These are phyloP conservation scores for Ruellia speciosa DNA, from an alignment of 305 asterid species.

Conservation along the genomic window DNA sequence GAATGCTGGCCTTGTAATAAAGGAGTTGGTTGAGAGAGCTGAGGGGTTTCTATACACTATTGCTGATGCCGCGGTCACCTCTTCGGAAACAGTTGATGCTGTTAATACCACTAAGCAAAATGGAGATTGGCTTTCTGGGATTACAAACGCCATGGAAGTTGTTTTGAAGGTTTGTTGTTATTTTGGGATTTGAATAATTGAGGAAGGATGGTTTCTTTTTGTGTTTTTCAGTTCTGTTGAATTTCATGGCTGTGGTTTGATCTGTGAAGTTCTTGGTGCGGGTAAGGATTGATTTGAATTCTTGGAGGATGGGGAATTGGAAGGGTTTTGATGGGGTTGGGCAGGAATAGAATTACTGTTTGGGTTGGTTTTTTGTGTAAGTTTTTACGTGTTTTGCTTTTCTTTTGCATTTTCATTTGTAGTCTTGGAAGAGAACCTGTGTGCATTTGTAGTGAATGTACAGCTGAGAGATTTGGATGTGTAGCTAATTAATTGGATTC, in stretches of 20 bases:
- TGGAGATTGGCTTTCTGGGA: constrained; percentile 93
- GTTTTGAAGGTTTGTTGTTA: constrained; percentile 70
- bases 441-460: constrained; percentile 9
- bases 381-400: background rate
- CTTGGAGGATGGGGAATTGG: constrained; percentile 4
- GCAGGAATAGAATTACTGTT: no score
- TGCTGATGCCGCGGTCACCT: constrained; percentile 81
- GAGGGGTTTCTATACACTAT: constrained; percentile 75
- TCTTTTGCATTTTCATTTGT: constrained; percentile 3
- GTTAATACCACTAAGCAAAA: constrained; percentile 44
- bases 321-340: no score
- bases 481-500: no score
- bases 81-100: constrained; percentile 43
- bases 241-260: constrained; percentile 9
- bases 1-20: constrained; percentile 40
- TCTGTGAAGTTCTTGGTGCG: constrained; percentile 13
- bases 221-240: constrained; percentile 1
- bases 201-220: background rate
- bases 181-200: constrained; percentile 14
- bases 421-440: constrained; percentile 11
- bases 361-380: no score
- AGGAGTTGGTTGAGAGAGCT: constrained; percentile 53
- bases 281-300: constrained; percentile 1
- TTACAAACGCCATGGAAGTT: constrained; percentile 76
- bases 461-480: background rate